phyloP scores from a whole-genome alignment of 306 rosid species.

The Prunus persica region Prunus_persica_NCBIv2 NC_034014.1:9716001-9716500 shows the following conservation, averaged over 20 bases:
- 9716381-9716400: not conserved
- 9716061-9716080: slow-evolving; percentile 35
- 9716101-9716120: no score
- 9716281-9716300: not conserved
- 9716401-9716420: not conserved
- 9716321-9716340: slow-evolving; percentile 25
- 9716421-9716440: not conserved
- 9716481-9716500: no score
- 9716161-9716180: not conserved
- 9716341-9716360: not conserved
- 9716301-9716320: slow-evolving; percentile 58
- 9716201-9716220: not conserved
- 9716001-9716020: slow-evolving; percentile 54
- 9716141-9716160: no score
- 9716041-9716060: slow-evolving; percentile 52
- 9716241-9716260: not conserved
- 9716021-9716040: slow-evolving; percentile 50
- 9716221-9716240: not conserved
- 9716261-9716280: not conserved
- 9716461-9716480: no score
- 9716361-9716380: not conserved
- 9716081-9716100: not conserved
- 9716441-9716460: no score
- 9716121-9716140: not conserved
- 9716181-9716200: slow-evolving; percentile 32